phyloP scores from a whole-genome alignment of 164 flowering plant species.

The Tinospora cordifolia region DNA sequence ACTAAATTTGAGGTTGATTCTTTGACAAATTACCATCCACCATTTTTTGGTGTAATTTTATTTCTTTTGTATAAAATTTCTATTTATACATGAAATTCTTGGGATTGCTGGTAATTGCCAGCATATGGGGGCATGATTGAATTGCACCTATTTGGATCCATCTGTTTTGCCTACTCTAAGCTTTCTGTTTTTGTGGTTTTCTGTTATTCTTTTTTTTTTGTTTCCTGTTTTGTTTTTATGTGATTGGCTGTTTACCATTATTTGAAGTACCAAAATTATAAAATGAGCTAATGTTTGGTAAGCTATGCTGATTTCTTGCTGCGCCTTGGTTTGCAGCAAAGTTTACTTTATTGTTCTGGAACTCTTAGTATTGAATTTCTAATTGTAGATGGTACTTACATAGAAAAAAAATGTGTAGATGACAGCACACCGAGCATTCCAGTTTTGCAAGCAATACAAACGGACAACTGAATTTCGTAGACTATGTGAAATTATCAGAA shows the following conservation, averaged over 20 bases:
- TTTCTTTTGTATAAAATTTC: too few relatives aligned
- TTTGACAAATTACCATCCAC: too few relatives aligned
- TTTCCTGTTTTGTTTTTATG: not conserved
- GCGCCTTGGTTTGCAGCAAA: not conserved
- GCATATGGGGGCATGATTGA: too few relatives aligned
- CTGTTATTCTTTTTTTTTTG: not conserved
- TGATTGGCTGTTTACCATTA: not conserved
- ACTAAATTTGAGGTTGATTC: too few relatives aligned
- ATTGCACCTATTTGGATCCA: not conserved
- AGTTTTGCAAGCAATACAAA: slow-evolving; percentile 92
- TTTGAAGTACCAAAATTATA: not conserved
- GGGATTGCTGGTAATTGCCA: too few relatives aligned
- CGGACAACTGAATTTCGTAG: slow-evolving; percentile 88
- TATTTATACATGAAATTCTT: too few relatives aligned
- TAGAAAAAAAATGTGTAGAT: slow-evolving; percentile 36
- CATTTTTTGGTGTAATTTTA: not conserved
- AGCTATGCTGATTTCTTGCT: not conserved
- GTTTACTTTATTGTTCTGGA: not conserved
- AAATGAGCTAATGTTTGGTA: not conserved
- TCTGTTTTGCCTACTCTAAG: not conserved
- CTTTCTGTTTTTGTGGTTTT: too few relatives aligned
- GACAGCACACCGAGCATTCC: slow-evolving; percentile 96
- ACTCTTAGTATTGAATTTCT: not conserved
- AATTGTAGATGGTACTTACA: not conserved
- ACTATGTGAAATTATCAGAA: slow-evolving; percentile 88